A percentile compares a stretch with the other conserved stretches of the same genome.
phyloP scores from a whole-genome alignment of 2,329 filamentous ascomycete species.

The Harringtonia lauricola region DNA sequence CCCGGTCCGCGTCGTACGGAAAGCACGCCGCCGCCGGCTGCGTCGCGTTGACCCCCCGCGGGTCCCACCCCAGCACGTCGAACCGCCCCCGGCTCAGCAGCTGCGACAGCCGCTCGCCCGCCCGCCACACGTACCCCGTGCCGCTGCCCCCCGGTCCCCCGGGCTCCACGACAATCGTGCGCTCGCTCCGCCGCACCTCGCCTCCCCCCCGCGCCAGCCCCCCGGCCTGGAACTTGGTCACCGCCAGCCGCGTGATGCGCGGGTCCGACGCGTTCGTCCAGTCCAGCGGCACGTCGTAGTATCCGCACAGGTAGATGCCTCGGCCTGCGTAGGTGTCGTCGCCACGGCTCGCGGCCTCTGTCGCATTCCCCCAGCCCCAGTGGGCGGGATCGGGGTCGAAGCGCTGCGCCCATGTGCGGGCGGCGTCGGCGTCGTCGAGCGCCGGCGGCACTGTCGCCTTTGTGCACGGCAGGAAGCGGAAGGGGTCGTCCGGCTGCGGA shows the following conservation, averaged over 20 bases:
- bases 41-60: conserved; percentile 38
- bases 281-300: conserved; percentile 35
- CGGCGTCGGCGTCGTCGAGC: conserved; percentile 26
- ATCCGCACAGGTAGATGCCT: conserved; percentile 36
- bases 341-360: conserved; percentile 1
- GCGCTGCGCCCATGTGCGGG: conserved; percentile 26
- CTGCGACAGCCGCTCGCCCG: conserved; percentile 23
- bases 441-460: conserved; percentile 25
- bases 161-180: conserved; percentile 38
- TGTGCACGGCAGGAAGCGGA: conserved; percentile 37
- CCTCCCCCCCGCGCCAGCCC: too few relatives aligned
- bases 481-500: conserved; percentile 29
- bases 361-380: conserved; percentile 33
- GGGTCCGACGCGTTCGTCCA: conserved; percentile 31
- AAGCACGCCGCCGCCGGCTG: conserved; percentile 34
- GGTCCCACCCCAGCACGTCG: conserved; percentile 42
- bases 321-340: conserved; percentile 24
- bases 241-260: conserved; percentile 33
- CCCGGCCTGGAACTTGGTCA: conserved; percentile 37
- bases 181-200: conserved; percentile 21
- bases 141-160: conserved; percentile 37
- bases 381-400: conserved; percentile 31
- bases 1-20: conserved; percentile 31
- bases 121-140: conserved; percentile 27
- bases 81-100: conserved; percentile 30